Evolutionary conservation across 2,329 filamentous ascomycete species (phyloP).

Genomic region (Calonectria pseudoreteaudii): DNA sequence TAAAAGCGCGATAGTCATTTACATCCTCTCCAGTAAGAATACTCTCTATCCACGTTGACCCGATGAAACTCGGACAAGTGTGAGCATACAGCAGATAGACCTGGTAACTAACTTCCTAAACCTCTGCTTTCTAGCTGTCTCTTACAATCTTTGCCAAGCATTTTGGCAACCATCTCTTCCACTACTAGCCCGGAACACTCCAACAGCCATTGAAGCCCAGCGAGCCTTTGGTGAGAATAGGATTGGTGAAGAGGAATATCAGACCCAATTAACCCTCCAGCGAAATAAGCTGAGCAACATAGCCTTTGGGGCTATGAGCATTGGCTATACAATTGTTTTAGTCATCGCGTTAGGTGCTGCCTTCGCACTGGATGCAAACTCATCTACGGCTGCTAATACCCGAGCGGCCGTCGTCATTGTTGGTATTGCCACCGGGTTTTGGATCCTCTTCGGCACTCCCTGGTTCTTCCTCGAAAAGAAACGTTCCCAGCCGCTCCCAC

Average conservation of each 20-base stretch:
- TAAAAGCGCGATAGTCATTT: neutral
- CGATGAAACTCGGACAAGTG: neutral
- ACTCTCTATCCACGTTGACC: neutral
- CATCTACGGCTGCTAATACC: neutral
- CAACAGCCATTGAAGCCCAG: neutral
- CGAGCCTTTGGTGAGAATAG: neutral
- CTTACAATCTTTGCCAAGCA: neutral
- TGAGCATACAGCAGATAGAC: neutral
- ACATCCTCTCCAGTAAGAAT: neutral
- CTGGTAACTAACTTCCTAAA: neutral
- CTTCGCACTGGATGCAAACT: neutral
- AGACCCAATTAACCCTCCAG: neutral
- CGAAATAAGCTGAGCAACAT: neutral
- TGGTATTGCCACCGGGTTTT: neutral
- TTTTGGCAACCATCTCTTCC: neutral
- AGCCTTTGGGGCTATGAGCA: neutral
- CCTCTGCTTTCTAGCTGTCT: neutral
- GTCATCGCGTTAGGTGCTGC: neutral
- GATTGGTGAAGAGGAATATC: neutral
- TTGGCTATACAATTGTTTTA: neutral
- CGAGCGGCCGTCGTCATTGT: neutral
- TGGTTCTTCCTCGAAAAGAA: neutral
- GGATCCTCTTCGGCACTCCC: neutral
- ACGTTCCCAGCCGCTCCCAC: neutral
- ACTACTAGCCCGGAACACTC: neutral